These are phyloP conservation scores for Gynandropsis gynandra DNA, from an alignment of 345 rosid genomes.

Conservation along the genomic window DNA sequence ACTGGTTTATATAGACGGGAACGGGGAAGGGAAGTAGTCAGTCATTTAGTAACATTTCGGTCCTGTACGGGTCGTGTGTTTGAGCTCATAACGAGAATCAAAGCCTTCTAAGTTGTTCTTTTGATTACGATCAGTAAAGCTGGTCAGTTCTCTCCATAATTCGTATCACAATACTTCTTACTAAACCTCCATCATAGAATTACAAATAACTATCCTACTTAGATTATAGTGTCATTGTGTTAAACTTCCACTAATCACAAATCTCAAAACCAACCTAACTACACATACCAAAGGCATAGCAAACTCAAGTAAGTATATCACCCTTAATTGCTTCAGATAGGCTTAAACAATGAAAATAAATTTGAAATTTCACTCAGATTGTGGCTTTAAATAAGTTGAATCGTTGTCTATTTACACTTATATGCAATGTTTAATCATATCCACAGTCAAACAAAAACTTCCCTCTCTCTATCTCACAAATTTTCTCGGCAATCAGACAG, in stretches of 20 bases:
- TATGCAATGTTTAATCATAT: not conserved
- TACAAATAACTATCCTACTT: not conserved
- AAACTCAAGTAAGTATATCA: too few species aligned
- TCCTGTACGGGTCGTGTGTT: too few species aligned
- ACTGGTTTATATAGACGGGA: too few species aligned
- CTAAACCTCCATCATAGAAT: too few species aligned
- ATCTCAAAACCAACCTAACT: not conserved
- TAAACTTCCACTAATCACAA: not conserved
- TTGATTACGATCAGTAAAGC: too few species aligned
- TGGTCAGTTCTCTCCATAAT: too few species aligned
- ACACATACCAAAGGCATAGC: not conserved
- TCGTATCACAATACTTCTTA: too few species aligned
- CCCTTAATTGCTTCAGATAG: not conserved
- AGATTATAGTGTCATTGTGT: not conserved
- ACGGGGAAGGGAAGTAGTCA: too few species aligned
- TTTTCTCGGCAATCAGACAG: slow-evolving; percentile 9
- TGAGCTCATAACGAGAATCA: too few species aligned
- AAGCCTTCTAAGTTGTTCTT: too few species aligned
- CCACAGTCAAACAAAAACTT: not conserved
- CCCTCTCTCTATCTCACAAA: not conserved
- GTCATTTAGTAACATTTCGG: too few species aligned
- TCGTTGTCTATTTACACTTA: not conserved
- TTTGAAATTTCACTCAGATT: not conserved
- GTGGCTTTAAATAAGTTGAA: not conserved
- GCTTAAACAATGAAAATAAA: not conserved